Base-by-base conservation (phyloP, 495 filamentous ascomycete species). In the Aspergillus nidulans region DNA sequence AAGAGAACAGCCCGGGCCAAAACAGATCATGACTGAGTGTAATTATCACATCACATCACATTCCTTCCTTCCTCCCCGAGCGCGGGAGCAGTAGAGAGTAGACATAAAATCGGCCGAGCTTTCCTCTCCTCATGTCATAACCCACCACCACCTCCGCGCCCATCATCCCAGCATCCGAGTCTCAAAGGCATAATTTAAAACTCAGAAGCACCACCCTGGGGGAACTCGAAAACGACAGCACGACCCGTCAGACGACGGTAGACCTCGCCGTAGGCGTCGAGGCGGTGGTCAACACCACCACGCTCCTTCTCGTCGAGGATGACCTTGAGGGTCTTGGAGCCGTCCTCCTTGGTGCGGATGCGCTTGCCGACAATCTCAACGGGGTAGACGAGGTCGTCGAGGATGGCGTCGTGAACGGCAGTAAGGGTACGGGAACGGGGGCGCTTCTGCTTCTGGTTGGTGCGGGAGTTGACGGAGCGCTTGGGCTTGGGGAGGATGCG, bases 311-410 rank as follows among this genome's bases (percentile, higher is more conserved):
- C 94, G 75, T 98, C 94, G 52, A 98, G 83, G 67, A 97, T 85
- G 66, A 98, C 87, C 88, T 98, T 98, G 71, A 96, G 83, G 69
- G 92, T 80, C 87, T 97, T 97, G 84, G 81, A 86, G 75, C 90
- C 89, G 77, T 98, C 94, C 82, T 96, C 92, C 79, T 94, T 88
- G 77, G 92, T 97, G 73, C 92, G 85, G 70, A 87, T 76, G 67
- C 94, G 88, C 90, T 97, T 97, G 76, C 94, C 94, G 66, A 98
- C 94, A 66, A 98, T 97, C 88, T 98, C 94, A 64, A 97, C 95
- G 69, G 94, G 94, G 86, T 89, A 98, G 78, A 97, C 95, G 63
- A 98, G 88, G 76, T 98, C 94, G 64, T 74, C 74, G 63, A 98
- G 89, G 80, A 97, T 95, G 64, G 91, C 83, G 68, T 98, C 94